These are phyloP conservation scores for Pseudisothecium myosuroides DNA, from an alignment of 225 moss, liverwort and hornwort species.

Conservation along the genomic window DNA sequence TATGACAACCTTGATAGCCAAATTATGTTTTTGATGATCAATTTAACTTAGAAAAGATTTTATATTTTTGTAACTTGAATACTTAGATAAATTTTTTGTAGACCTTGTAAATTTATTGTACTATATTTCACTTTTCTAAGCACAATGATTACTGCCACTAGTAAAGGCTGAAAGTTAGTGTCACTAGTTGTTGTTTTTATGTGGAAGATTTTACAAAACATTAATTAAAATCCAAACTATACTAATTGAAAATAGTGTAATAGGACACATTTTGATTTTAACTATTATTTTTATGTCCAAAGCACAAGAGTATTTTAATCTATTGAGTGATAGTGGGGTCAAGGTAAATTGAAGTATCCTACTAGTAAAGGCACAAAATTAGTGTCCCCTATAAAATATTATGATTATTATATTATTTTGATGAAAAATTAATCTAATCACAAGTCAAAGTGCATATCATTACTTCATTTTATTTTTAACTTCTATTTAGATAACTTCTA, in stretches of 20 bases:
- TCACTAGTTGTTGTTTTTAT: neutral
- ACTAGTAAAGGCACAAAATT: neutral
- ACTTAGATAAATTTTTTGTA: too few species aligned
- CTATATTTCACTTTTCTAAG: neutral
- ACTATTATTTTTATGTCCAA: too few species aligned
- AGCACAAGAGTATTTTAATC: too few species aligned
- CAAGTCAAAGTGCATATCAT: too few species aligned
- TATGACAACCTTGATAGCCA: neutral
- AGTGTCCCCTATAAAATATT: too few species aligned
- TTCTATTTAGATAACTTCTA: too few species aligned
- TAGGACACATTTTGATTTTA: too few species aligned
- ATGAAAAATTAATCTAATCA: too few species aligned
- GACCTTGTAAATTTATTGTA: neutral
- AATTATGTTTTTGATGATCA: fast-evolving
- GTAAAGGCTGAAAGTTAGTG: neutral
- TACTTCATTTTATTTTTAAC: too few species aligned
- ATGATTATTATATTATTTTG: too few species aligned
- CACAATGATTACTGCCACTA: neutral
- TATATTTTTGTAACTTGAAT: neutral
- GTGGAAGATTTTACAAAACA: neutral
- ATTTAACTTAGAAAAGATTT: neutral
- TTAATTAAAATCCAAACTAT: too few species aligned
- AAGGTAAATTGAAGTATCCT: neutral
- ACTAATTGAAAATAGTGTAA: too few species aligned
- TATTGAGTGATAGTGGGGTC: fast-evolving